Base-by-base conservation (phyloP, 2,329 filamentous ascomycete genomes). In the Phoma sp. region DNA sequence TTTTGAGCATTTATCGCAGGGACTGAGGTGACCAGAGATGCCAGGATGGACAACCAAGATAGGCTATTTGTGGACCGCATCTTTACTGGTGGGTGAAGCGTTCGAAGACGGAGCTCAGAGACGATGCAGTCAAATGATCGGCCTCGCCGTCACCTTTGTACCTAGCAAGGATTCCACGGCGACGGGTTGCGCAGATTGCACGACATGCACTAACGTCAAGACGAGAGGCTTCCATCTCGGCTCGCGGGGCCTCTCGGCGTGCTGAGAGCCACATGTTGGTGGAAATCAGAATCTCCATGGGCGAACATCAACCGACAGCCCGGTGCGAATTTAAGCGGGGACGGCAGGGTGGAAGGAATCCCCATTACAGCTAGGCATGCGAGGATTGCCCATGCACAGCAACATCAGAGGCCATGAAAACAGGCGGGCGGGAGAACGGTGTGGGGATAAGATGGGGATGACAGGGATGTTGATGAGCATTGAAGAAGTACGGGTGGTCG, bases 1-100 rank as follows among this genome's bases (percentile, higher is more conserved):
- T 60, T 60, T 37, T 73, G 68, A 29, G 66, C 70, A 36, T 58
- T 48, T 40, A 64, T 65, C 33, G 59, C 58, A 30, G 54, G 32
- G 29, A 49, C 49, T 6, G 53, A 56, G 8, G 48, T 50, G 11
- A 56, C 47, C 42, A 67, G 49, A 7, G 65, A 56, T 30, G 61
- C 61, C 48, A 68, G 18, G 29, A 57, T 44, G 23, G 65, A 68
- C 25, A 71, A 53, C 61, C 65, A 68, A 29, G 62, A 62, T 23
- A 69, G 50, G 32, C 60, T 50, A 41, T 46, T 46, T 24, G 65
- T 40, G 25, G 55, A 47, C 49, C 59, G 60, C 67, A 70, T 70
- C 30, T 46, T 64, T 49, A 40, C 49, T 35, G 47, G 57, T 47
- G 52, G 52, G 54, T 51, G 44, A 51, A 57, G 39, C 52, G 44